Evolutionary conservation across 768 basidiomycete species (phyloP).

Genomic region (Tricholoma hemisulphureum): DNA sequence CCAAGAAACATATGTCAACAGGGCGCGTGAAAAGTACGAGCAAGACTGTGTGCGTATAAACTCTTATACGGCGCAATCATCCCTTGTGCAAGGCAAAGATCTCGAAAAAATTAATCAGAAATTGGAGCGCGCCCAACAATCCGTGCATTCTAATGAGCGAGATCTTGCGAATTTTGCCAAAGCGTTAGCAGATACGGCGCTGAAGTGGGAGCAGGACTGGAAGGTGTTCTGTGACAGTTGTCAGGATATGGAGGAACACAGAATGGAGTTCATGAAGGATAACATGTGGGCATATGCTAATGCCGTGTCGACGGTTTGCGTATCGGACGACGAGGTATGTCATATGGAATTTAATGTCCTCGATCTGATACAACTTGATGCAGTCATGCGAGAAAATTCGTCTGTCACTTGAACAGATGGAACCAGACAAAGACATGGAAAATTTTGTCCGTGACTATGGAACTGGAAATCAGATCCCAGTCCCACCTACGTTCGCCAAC

Average conservation of each 20-base stretch:
- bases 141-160: slow-evolving; percentile 86
- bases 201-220: slow-evolving; percentile 93
- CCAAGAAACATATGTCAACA: slow-evolving; percentile 81
- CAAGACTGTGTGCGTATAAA: slow-evolving; percentile 91
- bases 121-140: slow-evolving; percentile 87
- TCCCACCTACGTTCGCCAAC: slow-evolving; percentile 84
- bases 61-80: slow-evolving; percentile 87
- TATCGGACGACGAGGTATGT: slow-evolving; percentile 89
- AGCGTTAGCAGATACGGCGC: slow-evolving; percentile 72
- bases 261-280: slow-evolving; percentile 93
- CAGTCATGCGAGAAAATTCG: slow-evolving; percentile 92
- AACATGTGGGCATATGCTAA: slow-evolving; percentile 97
- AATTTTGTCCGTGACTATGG: slow-evolving; percentile 87
- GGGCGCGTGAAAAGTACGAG: slow-evolving; percentile 93
- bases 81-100: slow-evolving; percentile 90
- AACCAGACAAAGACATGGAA: slow-evolving; percentile 85
- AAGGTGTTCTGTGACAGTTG: slow-evolving; percentile 91
- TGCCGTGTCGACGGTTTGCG: slow-evolving; percentile 92
- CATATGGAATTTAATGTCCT: background rate
- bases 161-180: slow-evolving; percentile 89
- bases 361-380: slow-evolving; percentile 1
- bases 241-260: slow-evolving; percentile 93
- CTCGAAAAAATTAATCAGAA: slow-evolving; percentile 86
- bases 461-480: slow-evolving; percentile 85
- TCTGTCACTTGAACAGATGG: slow-evolving; percentile 83